These are phyloP conservation scores for Chenopodium album DNA, from an alignment of 148 eudicot species.

Conservation along the genomic window DNA sequence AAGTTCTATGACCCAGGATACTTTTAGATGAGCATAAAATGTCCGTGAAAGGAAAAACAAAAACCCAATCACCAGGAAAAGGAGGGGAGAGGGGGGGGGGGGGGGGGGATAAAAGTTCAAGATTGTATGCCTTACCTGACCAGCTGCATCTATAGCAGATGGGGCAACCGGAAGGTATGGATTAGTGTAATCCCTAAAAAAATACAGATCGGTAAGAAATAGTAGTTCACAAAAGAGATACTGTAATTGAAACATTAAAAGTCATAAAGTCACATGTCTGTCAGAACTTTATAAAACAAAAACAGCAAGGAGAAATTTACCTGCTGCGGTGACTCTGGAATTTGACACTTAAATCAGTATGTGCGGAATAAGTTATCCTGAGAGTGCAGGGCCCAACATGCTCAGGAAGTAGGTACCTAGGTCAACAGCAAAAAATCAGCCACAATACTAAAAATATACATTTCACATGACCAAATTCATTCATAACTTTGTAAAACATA, in stretches of 20 bases:
- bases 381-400: conserved; percentile 75
- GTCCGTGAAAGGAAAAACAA: not conserved
- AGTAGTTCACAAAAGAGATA: not conserved
- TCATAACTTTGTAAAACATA: not conserved
- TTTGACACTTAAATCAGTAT: conserved; percentile 90
- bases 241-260: not conserved
- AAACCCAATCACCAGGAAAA: too few relatives aligned
- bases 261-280: not conserved
- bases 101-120: not conserved
- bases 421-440: conserved; percentile 9
- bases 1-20: not conserved
- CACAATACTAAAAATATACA: not conserved
- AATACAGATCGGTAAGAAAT: conserved; percentile 5
- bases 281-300: not conserved
- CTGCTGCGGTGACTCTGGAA: conserved; percentile 98
- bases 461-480: not conserved
- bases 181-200: conserved; percentile 92
- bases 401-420: conserved; percentile 86
- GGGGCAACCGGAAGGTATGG: conserved; percentile 90
- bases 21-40: not conserved
- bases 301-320: conserved; percentile 32
- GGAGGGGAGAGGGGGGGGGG: not conserved
- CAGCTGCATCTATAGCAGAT: conserved; percentile 85
- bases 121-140: conserved; percentile 60
- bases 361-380: conserved; percentile 89